Conservation (phyloP, 2,329 filamentous ascomycete species). For the Alternaria novae-zelandiae region DNA sequence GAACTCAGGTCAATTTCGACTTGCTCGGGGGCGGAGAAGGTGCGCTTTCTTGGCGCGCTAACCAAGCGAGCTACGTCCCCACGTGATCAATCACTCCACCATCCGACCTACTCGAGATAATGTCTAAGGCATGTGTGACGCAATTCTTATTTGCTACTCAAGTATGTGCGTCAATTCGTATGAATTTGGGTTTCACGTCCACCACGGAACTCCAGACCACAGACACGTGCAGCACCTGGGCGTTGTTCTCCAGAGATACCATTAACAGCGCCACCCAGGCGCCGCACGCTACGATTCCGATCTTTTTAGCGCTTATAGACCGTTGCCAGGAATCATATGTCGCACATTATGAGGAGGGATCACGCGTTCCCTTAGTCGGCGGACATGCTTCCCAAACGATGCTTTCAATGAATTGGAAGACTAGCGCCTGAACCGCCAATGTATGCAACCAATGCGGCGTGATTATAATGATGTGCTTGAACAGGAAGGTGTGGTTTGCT, state of each 20-base stretch:
- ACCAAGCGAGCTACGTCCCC: constrained; percentile 29
- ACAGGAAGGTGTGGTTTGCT: constrained; percentile 14
- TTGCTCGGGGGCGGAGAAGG: constrained; percentile 29
- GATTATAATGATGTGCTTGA: constrained; percentile 5
- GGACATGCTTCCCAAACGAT: constrained; percentile 18
- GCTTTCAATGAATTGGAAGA: constrained; percentile 19
- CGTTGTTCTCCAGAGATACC: not conserved
- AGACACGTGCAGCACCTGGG: not conserved
- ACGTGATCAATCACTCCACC: not conserved
- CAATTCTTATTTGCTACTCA: not conserved
- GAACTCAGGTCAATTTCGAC: constrained; percentile 4
- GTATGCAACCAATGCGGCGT: not conserved
- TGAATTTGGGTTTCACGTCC: not conserved
- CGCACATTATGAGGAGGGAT: constrained; percentile 4
- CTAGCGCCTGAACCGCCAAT: constrained; percentile 14
- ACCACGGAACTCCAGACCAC: no score
- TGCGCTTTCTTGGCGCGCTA: constrained; percentile 20
- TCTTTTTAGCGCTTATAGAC: not conserved
- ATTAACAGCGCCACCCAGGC: not conserved
- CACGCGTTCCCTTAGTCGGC: constrained; percentile 7
- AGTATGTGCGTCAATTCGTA: not conserved
- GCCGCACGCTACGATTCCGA: not conserved
- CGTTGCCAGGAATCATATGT: constrained; percentile 1
- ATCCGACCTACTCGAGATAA: not conserved
- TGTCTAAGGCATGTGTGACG: not conserved